Evolutionary conservation across 148 eudicot species (phyloP), one percentile per base, ranked within the genome.

Genomic region (Drosera capensis): DNA sequence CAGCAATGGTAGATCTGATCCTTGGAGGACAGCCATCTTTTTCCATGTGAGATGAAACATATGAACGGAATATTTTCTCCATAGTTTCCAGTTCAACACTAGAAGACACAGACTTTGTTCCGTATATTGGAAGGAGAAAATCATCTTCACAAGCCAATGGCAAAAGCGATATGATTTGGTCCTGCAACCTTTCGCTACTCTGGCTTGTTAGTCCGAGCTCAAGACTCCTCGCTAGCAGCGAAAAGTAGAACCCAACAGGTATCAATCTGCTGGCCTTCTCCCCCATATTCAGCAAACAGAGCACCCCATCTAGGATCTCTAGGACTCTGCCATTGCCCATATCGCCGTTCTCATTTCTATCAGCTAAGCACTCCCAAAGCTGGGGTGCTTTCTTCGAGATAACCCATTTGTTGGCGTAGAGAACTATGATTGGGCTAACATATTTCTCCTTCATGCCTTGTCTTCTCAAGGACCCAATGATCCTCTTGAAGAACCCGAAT

Each of bases 371-470:
- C 62, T 64, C 75, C 70, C 70, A 71, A 41, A 71, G 65, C 41
- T 59, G 76, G 20, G 51, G 59, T 0, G 79, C 67, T 51, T 68
- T 80, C 45, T 58, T 68, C 0, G 86, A 73, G 6, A 80, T 52
- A n/a, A 84, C 51, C 87, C 95, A 84, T 68, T 77, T 83, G 56
- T 81, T 68, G 2, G 86, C 80, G 35, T 80, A 90, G 51, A 80
- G 78, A 24, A 90, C 62, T 3, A 85, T 43, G 13, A 80, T 65
- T 0, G 88, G 80, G 52, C 77, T 58, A 2, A 79, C 77, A 49
- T 51, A 75, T 54, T 67, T 79, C 48, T 79, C 87, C 61, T 65
- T 75, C 82, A 79, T 87, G 3, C 94, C 94, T 64, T 86, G 96
- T 57, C 97, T 60, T 34, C 99, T 74, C 49, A 90, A 50, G 0